These are phyloP conservation scores for Claviceps purpurea DNA, from an alignment of 2,329 filamentous ascomycete species.

Conservation along the genomic window DNA sequence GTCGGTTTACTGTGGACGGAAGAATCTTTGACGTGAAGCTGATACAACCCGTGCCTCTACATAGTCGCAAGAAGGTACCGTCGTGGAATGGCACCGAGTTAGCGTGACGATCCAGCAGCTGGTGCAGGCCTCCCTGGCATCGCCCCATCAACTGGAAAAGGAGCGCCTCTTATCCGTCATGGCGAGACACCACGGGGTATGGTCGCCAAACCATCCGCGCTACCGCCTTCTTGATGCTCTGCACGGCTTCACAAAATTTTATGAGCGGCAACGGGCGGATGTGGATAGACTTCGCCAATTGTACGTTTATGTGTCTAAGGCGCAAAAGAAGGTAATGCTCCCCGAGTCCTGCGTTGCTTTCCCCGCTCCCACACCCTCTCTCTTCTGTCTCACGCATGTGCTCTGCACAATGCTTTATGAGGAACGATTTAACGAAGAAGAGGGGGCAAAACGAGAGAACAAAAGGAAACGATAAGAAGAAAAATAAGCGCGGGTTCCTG, in stretches of 20 bases:
- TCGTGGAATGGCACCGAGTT: constrained; percentile 15
- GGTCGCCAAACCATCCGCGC: constrained; percentile 23
- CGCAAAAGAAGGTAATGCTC: constrained; percentile 17
- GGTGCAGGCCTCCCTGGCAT: constrained; percentile 7
- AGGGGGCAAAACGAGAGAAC: too few relatives aligned
- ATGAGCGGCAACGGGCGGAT: constrained; percentile 21
- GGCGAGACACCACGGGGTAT: constrained; percentile 15
- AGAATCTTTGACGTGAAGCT: too few relatives aligned
- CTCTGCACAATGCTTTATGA: too few relatives aligned
- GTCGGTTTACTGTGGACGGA: too few relatives aligned
- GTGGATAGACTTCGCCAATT: constrained; percentile 21
- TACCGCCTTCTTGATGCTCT: constrained; percentile 27
- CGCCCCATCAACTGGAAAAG: constrained; percentile 18
- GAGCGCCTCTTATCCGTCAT: constrained; percentile 17
- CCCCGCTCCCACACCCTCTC: too few relatives aligned
- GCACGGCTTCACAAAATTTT: constrained; percentile 23
- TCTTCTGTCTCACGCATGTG: too few relatives aligned
- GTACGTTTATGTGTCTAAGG: constrained; percentile 22
- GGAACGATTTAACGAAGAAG: too few relatives aligned
- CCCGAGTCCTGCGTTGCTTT: neutral
- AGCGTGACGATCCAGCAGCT: constrained; percentile 14
- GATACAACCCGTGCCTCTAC: neutral
- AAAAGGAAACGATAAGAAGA: too few relatives aligned
- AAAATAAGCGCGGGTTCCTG: too few relatives aligned
- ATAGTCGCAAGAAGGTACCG: neutral